These are phyloP conservation scores for Apiospora hydei DNA, from an alignment of 2,329 filamentous ascomycete species.

Conservation along the genomic window DNA sequence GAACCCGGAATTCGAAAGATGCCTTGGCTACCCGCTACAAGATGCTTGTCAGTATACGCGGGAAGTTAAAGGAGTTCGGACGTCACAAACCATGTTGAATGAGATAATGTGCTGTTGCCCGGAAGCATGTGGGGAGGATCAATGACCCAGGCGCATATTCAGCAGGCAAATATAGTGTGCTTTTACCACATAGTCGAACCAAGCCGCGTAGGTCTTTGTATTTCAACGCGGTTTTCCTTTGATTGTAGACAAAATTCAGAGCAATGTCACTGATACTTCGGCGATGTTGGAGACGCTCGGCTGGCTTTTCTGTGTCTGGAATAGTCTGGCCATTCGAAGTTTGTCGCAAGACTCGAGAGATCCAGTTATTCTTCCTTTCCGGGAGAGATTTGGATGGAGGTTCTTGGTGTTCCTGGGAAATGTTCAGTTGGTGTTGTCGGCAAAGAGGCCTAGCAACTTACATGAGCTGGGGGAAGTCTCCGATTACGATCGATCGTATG, in stretches of 20 bases:
- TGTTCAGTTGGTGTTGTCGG: not conserved
- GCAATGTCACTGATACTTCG: conserved; percentile 65
- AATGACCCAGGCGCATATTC: conserved; percentile 66
- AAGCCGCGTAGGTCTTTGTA: conserved; percentile 63
- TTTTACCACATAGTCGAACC: conserved; percentile 68
- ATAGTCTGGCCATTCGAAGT: conserved; percentile 41
- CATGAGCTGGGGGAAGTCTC: conserved; percentile 35
- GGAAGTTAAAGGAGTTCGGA: not conserved
- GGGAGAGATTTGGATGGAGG: not conserved
- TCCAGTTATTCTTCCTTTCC: conserved; percentile 45
- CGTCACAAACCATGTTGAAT: conserved; percentile 60
- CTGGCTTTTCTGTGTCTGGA: conserved; percentile 38
- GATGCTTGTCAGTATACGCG: conserved; percentile 31
- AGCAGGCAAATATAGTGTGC: conserved; percentile 64
- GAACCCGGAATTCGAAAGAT: conserved; percentile 71
- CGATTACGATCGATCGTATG: conserved; percentile 47
- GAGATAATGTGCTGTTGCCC: conserved; percentile 70
- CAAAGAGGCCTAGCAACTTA: conserved; percentile 29
- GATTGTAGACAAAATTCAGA: conserved; percentile 50
- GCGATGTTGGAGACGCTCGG: conserved; percentile 48
- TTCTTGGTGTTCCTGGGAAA: conserved; percentile 15
- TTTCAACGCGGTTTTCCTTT: conserved; percentile 54
- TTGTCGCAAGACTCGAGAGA: conserved; percentile 46
- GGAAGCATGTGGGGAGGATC: conserved; percentile 69
- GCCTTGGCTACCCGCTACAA: conserved; percentile 57